Conservation (phyloP, 306 rosid species). For the Cucumis melo region DNA sequence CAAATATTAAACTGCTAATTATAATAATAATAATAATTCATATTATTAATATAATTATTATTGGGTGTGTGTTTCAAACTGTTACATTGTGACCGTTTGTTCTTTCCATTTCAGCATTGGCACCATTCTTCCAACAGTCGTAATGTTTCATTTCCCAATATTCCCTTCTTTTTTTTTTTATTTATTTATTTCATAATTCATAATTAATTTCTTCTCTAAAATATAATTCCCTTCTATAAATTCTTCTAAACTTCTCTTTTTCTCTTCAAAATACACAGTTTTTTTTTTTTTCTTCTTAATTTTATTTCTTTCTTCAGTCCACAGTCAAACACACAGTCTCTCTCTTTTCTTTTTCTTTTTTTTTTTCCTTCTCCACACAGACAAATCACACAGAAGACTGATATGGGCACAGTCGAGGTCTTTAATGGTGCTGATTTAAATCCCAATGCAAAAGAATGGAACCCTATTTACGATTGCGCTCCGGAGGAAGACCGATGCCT, state of each 20-base stretch:
- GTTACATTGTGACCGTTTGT: not conserved
- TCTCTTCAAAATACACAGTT: not conserved
- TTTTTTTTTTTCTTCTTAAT: not conserved
- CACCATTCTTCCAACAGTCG: conserved; percentile 3
- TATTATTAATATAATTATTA: too few species aligned
- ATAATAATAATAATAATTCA: too few species aligned
- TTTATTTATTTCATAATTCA: too few species aligned
- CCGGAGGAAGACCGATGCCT: conserved; percentile 22
- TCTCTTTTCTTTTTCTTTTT: not conserved
- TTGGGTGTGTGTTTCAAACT: not conserved
- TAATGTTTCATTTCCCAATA: not conserved
- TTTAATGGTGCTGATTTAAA: conserved; percentile 2
- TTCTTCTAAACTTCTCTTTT: not conserved
- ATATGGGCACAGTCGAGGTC: not conserved
- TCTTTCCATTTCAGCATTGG: not conserved
- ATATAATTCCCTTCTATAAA: not conserved
- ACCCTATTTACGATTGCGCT: not conserved
- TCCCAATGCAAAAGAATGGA: conserved; percentile 25
- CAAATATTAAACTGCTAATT: not conserved
- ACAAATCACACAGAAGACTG: not conserved
- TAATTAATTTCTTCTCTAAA: not conserved
- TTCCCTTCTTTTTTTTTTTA: not conserved
- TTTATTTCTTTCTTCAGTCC: not conserved
- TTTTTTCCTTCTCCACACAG: not conserved
- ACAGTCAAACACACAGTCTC: not conserved